Evolutionary conservation across 805 yeast species (phyloP).

Genomic region (Komagataella pseudopastoris): DNA sequence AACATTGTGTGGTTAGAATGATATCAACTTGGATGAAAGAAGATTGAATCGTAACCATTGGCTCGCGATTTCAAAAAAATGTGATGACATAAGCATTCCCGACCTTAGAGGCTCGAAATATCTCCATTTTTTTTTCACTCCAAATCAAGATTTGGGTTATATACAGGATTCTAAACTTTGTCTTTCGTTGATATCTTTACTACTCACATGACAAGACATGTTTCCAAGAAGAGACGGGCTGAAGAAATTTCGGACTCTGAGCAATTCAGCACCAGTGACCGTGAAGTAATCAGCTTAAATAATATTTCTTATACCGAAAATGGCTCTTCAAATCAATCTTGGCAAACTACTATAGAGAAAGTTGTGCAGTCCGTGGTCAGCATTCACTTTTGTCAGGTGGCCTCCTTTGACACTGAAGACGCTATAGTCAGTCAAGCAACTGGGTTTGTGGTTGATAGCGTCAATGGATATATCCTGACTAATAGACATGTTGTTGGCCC

Average conservation of each 20-base stretch:
- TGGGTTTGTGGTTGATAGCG: constrained; percentile 83
- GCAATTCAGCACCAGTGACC: constrained; percentile 1
- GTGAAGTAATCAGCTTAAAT: constrained; percentile 15
- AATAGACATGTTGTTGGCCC: constrained; percentile 94
- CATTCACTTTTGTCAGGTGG: constrained; percentile 78
- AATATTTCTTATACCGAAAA: not conserved
- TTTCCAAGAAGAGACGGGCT: not conserved
- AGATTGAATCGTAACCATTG: not conserved
- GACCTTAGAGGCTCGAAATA: not conserved
- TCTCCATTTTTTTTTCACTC: not conserved
- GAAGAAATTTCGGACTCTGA: not conserved
- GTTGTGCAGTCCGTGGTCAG: constrained; percentile 84
- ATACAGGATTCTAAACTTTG: not conserved
- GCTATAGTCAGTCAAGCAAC: constrained; percentile 85
- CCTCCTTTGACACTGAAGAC: constrained; percentile 74
- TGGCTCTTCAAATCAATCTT: constrained; percentile 13
- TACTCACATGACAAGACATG: not conserved
- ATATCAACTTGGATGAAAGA: not conserved
- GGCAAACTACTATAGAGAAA: constrained; percentile 73
- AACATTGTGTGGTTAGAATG: not conserved
- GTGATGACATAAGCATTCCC: not conserved
- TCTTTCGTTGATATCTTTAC: not conserved
- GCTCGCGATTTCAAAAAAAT: not conserved
- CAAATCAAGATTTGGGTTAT: not conserved
- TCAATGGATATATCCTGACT: constrained; percentile 72